Conservation (phyloP, 202 grass and related monocot genomes). For the Schoenoplectus tabernaemontani region DNA sequence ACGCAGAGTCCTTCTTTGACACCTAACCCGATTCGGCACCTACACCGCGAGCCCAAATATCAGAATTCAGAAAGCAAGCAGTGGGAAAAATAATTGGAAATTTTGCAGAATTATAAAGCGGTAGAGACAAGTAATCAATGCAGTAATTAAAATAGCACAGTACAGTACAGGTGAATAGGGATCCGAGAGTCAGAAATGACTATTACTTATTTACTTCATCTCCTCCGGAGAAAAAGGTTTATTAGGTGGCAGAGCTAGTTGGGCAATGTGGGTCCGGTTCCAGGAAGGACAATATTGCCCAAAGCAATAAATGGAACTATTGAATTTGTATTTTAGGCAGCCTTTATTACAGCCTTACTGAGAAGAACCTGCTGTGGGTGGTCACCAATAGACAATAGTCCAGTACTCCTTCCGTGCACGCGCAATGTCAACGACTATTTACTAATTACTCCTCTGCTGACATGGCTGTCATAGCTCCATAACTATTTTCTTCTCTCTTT, state of each 20-base stretch:
- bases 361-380: neutral
- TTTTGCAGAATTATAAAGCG: neutral
- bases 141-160: constrained; percentile 12
- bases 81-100: neutral
- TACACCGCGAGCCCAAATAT: neutral
- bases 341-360: neutral
- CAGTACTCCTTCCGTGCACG: neutral
- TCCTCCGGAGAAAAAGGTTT: neutral
- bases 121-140: constrained; percentile 14
- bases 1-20: too few relatives aligned
- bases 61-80: neutral
- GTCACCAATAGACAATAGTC: too few relatives aligned
- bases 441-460: neutral
- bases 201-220: neutral
- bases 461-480: neutral
- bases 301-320: constrained; percentile 26
- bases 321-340: constrained; percentile 12
- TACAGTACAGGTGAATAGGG: constrained; percentile 6
- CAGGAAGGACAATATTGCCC: constrained; percentile 19
- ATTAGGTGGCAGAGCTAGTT: neutral
- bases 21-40: neutral
- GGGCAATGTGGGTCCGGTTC: neutral
- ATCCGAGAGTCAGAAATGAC: constrained; percentile 8
- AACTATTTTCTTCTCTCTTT: neutral
- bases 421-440: neutral